Conservation (phyloP, 352 stramenopile genomes). For the Pythium biforme region DNA sequence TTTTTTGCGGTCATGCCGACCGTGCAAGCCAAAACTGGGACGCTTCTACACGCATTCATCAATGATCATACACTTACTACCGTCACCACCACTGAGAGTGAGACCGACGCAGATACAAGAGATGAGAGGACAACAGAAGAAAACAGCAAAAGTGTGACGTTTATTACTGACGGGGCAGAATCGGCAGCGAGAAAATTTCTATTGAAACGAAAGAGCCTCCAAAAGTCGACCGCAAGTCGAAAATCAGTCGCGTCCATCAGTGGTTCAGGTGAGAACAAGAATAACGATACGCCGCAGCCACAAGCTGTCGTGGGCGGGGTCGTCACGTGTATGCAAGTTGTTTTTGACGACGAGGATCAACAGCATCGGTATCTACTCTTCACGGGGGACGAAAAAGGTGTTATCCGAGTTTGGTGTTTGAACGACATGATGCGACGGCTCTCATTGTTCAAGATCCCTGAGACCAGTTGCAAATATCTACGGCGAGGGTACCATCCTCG, state of each 20-base stretch:
- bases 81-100: neutral
- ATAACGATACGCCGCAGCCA: constrained; percentile 2
- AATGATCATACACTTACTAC: constrained; percentile 35
- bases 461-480: constrained; percentile 60
- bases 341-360: constrained; percentile 40
- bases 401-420: constrained; percentile 53
- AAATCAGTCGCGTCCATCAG: neutral
- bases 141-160: constrained; percentile 11
- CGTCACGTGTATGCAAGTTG: constrained; percentile 54
- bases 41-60: constrained; percentile 53
- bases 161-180: constrained; percentile 39
- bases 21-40: constrained; percentile 39
- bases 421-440: constrained; percentile 48
- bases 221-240: neutral
- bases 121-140: constrained; percentile 1
- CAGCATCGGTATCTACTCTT: constrained; percentile 51
- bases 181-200: constrained; percentile 42
- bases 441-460: constrained; percentile 51
- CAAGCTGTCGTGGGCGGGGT: constrained; percentile 7
- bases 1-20: constrained; percentile 57
- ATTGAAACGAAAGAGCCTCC: constrained; percentile 24
- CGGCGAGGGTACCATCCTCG: constrained; percentile 61
- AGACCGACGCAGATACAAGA: neutral
- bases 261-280: neutral
- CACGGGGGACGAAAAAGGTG: constrained; percentile 52